Conservation (phyloP, 23 red algal species). For the Gracilaria domingensis region DNA sequence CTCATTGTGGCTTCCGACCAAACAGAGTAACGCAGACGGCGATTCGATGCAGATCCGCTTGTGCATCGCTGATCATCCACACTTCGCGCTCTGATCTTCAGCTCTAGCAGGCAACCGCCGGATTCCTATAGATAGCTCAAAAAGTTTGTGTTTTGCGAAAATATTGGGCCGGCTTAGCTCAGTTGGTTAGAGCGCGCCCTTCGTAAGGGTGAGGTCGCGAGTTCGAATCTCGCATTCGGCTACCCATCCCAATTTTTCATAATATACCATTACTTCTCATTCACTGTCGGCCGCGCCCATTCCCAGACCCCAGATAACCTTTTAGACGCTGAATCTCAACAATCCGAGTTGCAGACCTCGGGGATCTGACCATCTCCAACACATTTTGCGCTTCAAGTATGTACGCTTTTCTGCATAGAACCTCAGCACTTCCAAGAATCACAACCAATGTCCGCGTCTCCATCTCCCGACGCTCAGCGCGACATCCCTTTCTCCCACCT, state of each 20-base stretch:
- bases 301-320: no score
- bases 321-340: no score
- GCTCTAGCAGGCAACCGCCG: neutral
- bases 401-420: neutral
- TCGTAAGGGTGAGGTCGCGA: slow-evolving; percentile 87
- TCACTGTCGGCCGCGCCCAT: no score
- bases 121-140: no score
- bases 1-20: neutral
- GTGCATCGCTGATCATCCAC: no score
- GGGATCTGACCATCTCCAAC: no score
- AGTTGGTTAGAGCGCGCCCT: slow-evolving; percentile 87
- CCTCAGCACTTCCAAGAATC: neutral
- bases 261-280: no score
- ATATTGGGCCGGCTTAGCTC: slow-evolving; percentile 65
- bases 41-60: neutral
- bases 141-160: no score
- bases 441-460: neutral
- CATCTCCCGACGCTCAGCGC: neutral
- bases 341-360: no score
- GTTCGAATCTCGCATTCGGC: slow-evolving; percentile 86
- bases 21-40: no score
- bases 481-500: neutral
- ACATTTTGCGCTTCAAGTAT: no score
- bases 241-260: neutral
- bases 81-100: neutral